Evolutionary conservation across 2,329 filamentous ascomycete genomes (phyloP).

Genomic region (Penicillium nordicum): DNA sequence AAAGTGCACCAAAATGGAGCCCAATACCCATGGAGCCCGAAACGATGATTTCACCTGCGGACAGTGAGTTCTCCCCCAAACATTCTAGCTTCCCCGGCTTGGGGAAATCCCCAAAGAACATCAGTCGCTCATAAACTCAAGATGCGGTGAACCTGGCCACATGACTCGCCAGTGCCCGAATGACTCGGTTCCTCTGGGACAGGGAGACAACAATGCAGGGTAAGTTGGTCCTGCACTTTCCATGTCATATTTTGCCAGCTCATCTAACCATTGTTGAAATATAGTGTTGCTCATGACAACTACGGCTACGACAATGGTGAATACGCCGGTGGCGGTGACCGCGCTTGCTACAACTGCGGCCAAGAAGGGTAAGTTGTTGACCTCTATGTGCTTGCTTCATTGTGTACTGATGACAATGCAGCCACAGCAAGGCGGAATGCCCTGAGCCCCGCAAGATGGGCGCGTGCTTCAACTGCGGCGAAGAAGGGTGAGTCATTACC

Average conservation of each 20-base stretch:
- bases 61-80: slow-evolving; percentile 29
- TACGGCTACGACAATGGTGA: background rate
- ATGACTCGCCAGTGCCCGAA: slow-evolving; percentile 45
- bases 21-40: background rate
- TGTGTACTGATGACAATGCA: slow-evolving; percentile 13
- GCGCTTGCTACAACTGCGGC: slow-evolving; percentile 13
- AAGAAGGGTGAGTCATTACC: slow-evolving; percentile 10
- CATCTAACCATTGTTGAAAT: background rate
- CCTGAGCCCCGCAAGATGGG: slow-evolving; percentile 36
- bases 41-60: slow-evolving; percentile 5
- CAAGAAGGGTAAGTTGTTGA: slow-evolving; percentile 11
- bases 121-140: slow-evolving; percentile 9
- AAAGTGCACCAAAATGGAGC: background rate
- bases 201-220: slow-evolving; percentile 13
- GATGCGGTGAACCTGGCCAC: slow-evolving; percentile 38
- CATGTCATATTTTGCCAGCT: slow-evolving; percentile 1
- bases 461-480: slow-evolving; percentile 13
- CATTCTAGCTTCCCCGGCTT: background rate
- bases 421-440: slow-evolving; percentile 45
- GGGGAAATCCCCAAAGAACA: background rate
- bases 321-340: background rate
- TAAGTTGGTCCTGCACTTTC: slow-evolving; percentile 28
- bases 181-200: slow-evolving; percentile 6
- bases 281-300: background rate
- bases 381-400: background rate